phyloP scores from a whole-genome alignment of 139 green algal species.

The Eudorina sp. region DNA sequence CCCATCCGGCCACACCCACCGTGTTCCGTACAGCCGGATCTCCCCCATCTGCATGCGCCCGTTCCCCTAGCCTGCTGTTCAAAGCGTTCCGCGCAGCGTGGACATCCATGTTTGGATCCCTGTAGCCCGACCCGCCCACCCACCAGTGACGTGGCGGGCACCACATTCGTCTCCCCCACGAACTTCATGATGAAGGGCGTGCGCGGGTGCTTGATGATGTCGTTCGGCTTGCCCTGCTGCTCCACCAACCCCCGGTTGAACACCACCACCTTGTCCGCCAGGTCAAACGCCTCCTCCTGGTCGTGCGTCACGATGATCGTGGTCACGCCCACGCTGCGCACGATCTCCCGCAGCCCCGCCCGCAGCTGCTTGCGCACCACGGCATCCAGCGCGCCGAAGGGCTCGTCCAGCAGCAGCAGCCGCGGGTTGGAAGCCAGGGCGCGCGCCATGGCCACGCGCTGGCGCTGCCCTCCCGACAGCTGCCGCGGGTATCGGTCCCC shows the following conservation, averaged over 20 bases:
- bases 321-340: conserved; percentile 80
- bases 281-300: conserved; percentile 88
- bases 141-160: conserved; percentile 72
- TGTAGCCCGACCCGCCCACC: not conserved
- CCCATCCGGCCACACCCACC: no score
- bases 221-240: conserved; percentile 77
- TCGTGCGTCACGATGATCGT: conserved; percentile 94
- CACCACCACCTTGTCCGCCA: conserved; percentile 80
- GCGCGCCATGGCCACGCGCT: conserved; percentile 93
- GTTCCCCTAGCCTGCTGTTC: no score
- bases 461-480: conserved; percentile 89
- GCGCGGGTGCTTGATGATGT: conserved; percentile 71
- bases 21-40: no score
- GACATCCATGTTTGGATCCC: no score
- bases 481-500: conserved; percentile 81
- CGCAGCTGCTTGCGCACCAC: conserved; percentile 81
- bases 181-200: conserved; percentile 93
- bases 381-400: conserved; percentile 89
- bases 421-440: conserved; percentile 85
- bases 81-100: no score
- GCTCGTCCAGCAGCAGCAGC: conserved; percentile 90
- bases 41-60: no score
- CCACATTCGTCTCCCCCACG: conserved; percentile 77
- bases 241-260: conserved; percentile 73
- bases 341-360: conserved; percentile 77